These are phyloP conservation scores for Aureobasidium sp. DNA, from an alignment of 2,329 filamentous ascomycete genomes.

Conservation along the genomic window DNA sequence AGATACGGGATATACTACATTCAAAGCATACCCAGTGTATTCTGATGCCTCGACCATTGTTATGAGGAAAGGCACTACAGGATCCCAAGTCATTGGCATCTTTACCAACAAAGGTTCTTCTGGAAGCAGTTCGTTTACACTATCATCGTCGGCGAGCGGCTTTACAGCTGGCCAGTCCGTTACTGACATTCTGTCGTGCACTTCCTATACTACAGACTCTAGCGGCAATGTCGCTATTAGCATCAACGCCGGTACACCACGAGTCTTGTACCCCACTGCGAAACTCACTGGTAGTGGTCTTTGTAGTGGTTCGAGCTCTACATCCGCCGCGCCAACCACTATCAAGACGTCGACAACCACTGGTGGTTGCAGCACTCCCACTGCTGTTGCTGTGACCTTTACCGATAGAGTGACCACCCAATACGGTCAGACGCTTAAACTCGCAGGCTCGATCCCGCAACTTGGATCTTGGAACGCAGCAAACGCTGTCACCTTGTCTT, in stretches of 20 bases:
- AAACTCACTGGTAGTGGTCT: slow-evolving; percentile 29
- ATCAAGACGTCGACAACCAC: not conserved
- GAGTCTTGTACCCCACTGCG: slow-evolving; percentile 32
- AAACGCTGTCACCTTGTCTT: slow-evolving; percentile 46
- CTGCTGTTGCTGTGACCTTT: slow-evolving; percentile 47
- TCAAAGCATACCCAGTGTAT: slow-evolving; percentile 36
- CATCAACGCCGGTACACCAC: slow-evolving; percentile 36
- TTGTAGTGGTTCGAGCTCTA: slow-evolving; percentile 18
- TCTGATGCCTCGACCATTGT: slow-evolving; percentile 35
- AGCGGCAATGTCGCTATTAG: slow-evolving; percentile 36
- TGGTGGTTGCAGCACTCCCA: slow-evolving; percentile 8
- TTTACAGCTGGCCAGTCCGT: slow-evolving; percentile 20
- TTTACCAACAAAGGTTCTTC: slow-evolving; percentile 34
- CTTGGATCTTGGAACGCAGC: slow-evolving; percentile 53
- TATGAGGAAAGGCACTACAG: slow-evolving; percentile 35
- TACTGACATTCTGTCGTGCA: slow-evolving; percentile 39
- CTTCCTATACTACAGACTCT: slow-evolving; percentile 32
- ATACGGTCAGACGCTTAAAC: slow-evolving; percentile 55
- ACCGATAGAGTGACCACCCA: slow-evolving; percentile 47
- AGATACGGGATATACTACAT: slow-evolving; percentile 33
- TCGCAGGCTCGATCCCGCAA: slow-evolving; percentile 49
- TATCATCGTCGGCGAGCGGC: slow-evolving; percentile 17
- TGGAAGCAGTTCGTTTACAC: not conserved
- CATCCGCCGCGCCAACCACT: not conserved
- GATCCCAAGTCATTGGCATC: slow-evolving; percentile 36